Evolutionary conservation across 495 filamentous ascomycete genomes (phyloP), one percentile per base, ranked within the genome.

Genomic region (Penicillium cosmopolitanum): DNA sequence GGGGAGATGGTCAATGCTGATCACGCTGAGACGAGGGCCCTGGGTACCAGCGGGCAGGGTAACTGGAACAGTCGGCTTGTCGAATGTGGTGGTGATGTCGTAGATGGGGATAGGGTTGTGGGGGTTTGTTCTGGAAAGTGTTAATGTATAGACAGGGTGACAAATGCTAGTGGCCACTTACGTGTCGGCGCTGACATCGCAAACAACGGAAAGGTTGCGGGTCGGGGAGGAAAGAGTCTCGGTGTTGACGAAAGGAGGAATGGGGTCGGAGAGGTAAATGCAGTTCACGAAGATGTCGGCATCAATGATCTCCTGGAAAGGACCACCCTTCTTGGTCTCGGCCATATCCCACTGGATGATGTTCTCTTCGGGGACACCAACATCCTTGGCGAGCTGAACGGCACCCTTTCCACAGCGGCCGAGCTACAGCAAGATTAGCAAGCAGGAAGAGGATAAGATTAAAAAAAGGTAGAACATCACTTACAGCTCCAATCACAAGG

Each of bases 331-430:
- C 67, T 74, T 72, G 53, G 94, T 97, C 84, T 97, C 95, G 2
- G 80, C 86, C 75, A 98, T 82, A 80, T 98, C 95, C 94, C 94
- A 97, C 80, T 93, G 85, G 65, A 94, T 73, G 63, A 96, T 85
- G 63, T 90, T 84, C 58, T 85, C 83, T 16, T 87, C 83, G 11
- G 87, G 84, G 33, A 97, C 79, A 46, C 92, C 94, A 21, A 85
- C 88, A 74, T 87, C 86, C 65, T 84, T 80, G 64, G 88, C 90
- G 57, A 95, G 76, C 52, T 94, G 87, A 4, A 96, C 87, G 23
- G 95, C 92, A 46, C 94, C 95, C 11, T 81, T 84, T 21, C 94
- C 95, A 70, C 93, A 97, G 53, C 94, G 88, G 54, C 95, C 94
- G 21, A 96, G 76, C 61, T 78, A 63, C 16, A 46, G 43, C 1